Conservation (phyloP, 2,329 filamentous ascomycete species). For the Fusarium sp. region DNA sequence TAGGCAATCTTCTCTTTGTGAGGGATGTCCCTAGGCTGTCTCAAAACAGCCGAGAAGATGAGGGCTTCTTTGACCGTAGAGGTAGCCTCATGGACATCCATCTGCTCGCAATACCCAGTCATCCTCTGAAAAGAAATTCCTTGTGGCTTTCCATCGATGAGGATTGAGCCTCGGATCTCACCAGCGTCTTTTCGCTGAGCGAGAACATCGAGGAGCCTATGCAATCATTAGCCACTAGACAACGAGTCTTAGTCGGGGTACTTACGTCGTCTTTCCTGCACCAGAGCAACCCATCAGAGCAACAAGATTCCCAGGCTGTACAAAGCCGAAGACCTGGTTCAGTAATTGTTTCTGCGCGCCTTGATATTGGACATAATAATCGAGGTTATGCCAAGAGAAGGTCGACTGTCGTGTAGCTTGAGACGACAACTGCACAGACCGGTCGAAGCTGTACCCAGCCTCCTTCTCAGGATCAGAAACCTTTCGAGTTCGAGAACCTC, state of each 20-base stretch:
- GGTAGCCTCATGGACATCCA: slow-evolving; percentile 77
- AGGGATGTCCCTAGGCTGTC: slow-evolving; percentile 70
- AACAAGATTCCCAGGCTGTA: slow-evolving; percentile 84
- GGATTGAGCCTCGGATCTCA: slow-evolving; percentile 61
- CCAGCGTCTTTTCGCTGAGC: slow-evolving; percentile 76
- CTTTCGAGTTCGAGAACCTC: background rate
- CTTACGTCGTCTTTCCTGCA: slow-evolving; percentile 83
- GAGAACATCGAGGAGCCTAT: slow-evolving; percentile 67
- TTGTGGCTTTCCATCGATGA: slow-evolving; percentile 74
- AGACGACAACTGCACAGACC: background rate
- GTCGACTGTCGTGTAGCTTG: slow-evolving; percentile 51
- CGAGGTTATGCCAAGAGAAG: slow-evolving; percentile 79
- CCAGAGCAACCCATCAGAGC: slow-evolving; percentile 86
- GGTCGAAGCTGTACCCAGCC: background rate
- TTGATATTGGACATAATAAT: slow-evolving; percentile 79
- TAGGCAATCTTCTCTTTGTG: slow-evolving; percentile 76
- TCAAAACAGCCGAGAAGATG: slow-evolving; percentile 76
- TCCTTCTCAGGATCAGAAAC: background rate
- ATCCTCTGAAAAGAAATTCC: slow-evolving; percentile 75
- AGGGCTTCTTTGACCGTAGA: slow-evolving; percentile 78
- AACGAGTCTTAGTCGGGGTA: slow-evolving; percentile 47
- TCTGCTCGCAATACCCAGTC: slow-evolving; percentile 80
- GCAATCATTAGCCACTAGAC: background rate
- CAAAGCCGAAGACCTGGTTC: slow-evolving; percentile 80
- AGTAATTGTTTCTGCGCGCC: slow-evolving; percentile 70